Evolutionary conservation across 1,139 yeast species (phyloP), one percentile per base, ranked within the genome.

Genomic region (Blastobotrys indianensis): DNA sequence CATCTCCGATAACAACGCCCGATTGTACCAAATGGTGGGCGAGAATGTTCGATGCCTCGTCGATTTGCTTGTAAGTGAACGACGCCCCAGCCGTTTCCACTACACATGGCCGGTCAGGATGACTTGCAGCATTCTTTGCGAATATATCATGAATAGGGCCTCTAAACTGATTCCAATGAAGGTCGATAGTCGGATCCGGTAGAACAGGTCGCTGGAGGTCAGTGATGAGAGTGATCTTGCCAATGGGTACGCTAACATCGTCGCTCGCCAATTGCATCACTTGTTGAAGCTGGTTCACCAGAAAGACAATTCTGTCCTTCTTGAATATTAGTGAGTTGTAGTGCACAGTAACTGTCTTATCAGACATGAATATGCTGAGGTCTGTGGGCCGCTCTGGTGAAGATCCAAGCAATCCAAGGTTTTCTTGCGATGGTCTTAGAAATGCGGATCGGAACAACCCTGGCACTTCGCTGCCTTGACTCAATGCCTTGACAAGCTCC

Each of bases 141-240:
- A 92, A 92, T 41, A 92, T 90, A 58, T 92, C 98, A 61, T 94
- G 98, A 56, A 92, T 94, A 9, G 97, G 90, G 41, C 99, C 98
- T 54, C 94, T 76, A 66, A 80, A 92, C 15, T 85, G 85, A 38
- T 81, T 72, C 97, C 97, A 92, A 64, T 88, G 95, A 55, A 92
- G 74, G 59, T 90, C 84, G 10, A 70, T 66, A 2, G 88, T 85
- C 37, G 99, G 98, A 61, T 90, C 94, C 5, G 98, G 98, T 48
- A 94, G 72, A 3, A 73, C 65, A 0, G 64, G 55, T 33, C 60
- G 61, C 60, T 88, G 95, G 1, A 79, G 62, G 10, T 67, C 61
- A 1, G 97, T 87, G 48, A 87, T 70, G 55, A 92, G 72, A 39
- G 78, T 76, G 23, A 85, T 75, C 49, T 78, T 71, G 40, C 94